Evolutionary conservation across 192 early-diverging fungal species (phyloP).

Genomic region (Funneliformis mosseae): DNA sequence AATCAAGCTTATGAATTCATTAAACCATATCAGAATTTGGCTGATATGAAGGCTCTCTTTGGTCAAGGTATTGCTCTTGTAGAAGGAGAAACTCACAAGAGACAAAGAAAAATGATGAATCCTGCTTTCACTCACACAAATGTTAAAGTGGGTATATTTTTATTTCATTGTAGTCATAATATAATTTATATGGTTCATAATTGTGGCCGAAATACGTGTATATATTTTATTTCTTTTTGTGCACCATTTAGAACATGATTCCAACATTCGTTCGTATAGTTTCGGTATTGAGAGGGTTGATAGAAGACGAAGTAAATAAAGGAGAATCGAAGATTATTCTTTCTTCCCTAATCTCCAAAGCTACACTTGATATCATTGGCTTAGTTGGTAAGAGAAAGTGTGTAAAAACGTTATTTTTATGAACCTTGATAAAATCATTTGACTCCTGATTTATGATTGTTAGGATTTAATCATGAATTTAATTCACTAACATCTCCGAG

Average conservation of each 20-base stretch:
- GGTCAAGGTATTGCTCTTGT: conserved; percentile 54
- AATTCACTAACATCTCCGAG: background rate
- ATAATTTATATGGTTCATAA: too few species aligned
- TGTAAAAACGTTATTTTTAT: background rate
- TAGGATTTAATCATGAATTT: conserved; percentile 53
- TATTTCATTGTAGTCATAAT: too few species aligned
- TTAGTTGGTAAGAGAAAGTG: conserved; percentile 37
- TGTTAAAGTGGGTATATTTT: too few species aligned
- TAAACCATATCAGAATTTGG: conserved; percentile 37
- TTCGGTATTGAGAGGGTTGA: conserved; percentile 42
- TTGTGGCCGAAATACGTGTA: conserved; percentile 8
- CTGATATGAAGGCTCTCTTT: conserved; percentile 41
- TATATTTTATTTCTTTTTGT: background rate
- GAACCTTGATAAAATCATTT: too few species aligned
- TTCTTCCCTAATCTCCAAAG: conserved; percentile 38
- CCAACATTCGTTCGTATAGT: conserved; percentile 39
- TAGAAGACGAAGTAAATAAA: conserved; percentile 20
- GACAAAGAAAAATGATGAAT: too few species aligned
- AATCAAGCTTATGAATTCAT: conserved; percentile 50
- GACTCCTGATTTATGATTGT: background rate
- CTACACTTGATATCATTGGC: conserved; percentile 53
- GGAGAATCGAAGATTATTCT: conserved; percentile 39
- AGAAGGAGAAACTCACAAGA: conserved; percentile 52
- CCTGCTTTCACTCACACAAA: conserved; percentile 36
- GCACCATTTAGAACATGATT: conserved; percentile 6